These are phyloP conservation scores for Whalleya microplaca DNA, from an alignment of 2,329 filamentous ascomycete species.

Conservation along the genomic window DNA sequence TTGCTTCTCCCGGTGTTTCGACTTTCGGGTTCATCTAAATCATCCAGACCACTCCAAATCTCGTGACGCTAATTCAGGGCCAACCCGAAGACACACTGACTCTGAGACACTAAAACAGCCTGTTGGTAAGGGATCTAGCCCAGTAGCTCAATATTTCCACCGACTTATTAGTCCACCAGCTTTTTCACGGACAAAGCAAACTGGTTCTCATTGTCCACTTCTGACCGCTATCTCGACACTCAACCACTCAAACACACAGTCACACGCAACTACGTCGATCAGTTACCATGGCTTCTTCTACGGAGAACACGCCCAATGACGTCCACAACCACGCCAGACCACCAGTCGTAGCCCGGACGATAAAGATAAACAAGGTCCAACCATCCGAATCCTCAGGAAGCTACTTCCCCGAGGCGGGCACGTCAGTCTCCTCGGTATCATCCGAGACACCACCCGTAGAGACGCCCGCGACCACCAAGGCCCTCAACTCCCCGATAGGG, in stretches of 20 bases:
- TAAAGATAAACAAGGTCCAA: constrained; percentile 1
- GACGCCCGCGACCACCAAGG: constrained; percentile 30
- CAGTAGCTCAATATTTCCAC: neutral
- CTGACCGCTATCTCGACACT: neutral
- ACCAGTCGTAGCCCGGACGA: constrained; percentile 2
- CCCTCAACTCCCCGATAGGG: constrained; percentile 13
- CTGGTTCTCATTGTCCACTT: neutral
- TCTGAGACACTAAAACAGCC: too few relatives aligned
- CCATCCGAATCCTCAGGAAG: constrained; percentile 23
- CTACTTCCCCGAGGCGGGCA: constrained; percentile 25
- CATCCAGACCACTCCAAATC: too few relatives aligned
- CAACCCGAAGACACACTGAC: too few relatives aligned
- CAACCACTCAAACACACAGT: neutral
- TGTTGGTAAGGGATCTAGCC: too few relatives aligned
- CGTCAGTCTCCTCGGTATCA: neutral
- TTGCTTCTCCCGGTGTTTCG: too few relatives aligned
- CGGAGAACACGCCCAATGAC: constrained; percentile 11
- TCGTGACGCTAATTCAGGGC: too few relatives aligned
- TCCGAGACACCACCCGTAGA: constrained; percentile 4
- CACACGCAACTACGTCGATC: neutral
- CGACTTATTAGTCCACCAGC: neutral
- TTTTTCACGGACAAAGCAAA: neutral
- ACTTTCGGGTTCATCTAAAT: too few relatives aligned
- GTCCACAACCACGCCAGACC: constrained; percentile 7
- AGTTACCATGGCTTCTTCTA: constrained; percentile 5